Evolutionary conservation across 108 stramenopile genomes (phyloP).

Genomic region (Fistulifera pelliculosa): DNA sequence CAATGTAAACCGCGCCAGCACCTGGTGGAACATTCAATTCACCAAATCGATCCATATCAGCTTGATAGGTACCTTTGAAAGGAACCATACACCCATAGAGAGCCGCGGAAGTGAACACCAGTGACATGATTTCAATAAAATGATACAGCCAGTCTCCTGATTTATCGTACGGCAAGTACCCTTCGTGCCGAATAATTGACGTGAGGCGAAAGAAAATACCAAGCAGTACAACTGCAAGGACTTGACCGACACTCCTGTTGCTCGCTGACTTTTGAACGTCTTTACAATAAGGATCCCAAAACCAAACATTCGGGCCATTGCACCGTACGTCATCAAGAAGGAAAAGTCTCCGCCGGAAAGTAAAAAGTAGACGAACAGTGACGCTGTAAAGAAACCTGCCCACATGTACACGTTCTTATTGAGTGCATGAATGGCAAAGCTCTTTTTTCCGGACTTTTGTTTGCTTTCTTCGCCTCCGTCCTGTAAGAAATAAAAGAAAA

Average conservation of each 20-base stretch:
- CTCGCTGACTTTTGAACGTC: conserved; percentile 72
- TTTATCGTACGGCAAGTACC: conserved; percentile 98
- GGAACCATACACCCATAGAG: conserved; percentile 73
- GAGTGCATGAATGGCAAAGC: conserved; percentile 72
- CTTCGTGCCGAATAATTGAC: conserved; percentile 93
- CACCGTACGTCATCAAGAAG: conserved; percentile 96
- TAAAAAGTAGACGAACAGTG: conserved; percentile 87
- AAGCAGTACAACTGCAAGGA: conserved; percentile 88
- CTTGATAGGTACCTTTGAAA: conserved; percentile 84
- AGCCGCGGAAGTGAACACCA: conserved; percentile 67
- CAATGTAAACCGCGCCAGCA: conserved; percentile 72
- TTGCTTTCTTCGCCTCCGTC: conserved; percentile 27
- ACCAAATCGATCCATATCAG: conserved; percentile 86
- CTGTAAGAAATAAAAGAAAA: conserved; percentile 5
- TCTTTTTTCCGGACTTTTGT: conserved; percentile 55
- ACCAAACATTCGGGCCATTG: conserved; percentile 94
- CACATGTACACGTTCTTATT: conserved; percentile 86
- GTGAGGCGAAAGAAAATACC: conserved; percentile 93
- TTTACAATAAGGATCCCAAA: conserved; percentile 92
- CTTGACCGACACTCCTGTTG: conserved; percentile 89
- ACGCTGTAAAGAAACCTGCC: conserved; percentile 87
- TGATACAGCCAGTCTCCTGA: conserved; percentile 98
- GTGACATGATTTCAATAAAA: conserved; percentile 76
- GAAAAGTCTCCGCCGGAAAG: conserved; percentile 95
- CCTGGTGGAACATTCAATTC: conserved; percentile 82